Conservation (phyloP, 225 moss, liverwort and hornwort species). For the Antitrichia curtipendula region DNA sequence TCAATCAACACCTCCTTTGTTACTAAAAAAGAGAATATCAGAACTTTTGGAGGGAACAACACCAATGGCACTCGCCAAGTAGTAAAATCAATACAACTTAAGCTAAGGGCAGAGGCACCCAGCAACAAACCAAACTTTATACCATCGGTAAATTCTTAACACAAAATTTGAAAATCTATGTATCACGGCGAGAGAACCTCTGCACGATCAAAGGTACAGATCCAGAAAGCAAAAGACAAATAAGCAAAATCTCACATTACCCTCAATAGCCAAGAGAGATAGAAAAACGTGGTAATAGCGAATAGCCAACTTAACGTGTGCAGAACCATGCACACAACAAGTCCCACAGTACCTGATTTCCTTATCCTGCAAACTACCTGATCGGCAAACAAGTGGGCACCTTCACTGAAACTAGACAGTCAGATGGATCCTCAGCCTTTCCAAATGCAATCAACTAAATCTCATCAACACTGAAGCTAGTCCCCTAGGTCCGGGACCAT, state of each 20-base stretch:
- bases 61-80: conserved; percentile 1
- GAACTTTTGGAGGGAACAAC: not conserved
- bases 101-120: conserved; percentile 10
- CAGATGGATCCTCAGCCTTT: conserved; percentile 30
- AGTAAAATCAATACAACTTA: not conserved
- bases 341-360: conserved; percentile 31
- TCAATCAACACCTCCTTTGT: conserved; percentile 30
- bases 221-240: conserved; percentile 7
- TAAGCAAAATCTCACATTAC: conserved; percentile 14
- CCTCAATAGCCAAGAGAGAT: conserved; percentile 4
- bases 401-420: conserved; percentile 33
- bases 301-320: conserved; percentile 32
- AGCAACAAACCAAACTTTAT: conserved; percentile 18
- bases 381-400: conserved; percentile 29
- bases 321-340: conserved; percentile 37
- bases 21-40: conserved; percentile 5
- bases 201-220: conserved; percentile 12
- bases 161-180: conserved; percentile 17
- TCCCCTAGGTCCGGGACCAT: conserved; percentile 17
- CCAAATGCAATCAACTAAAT: conserved; percentile 33
- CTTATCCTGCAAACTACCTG: conserved; percentile 40
- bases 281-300: conserved; percentile 21
- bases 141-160: conserved; percentile 8
- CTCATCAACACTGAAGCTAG: conserved; percentile 26
- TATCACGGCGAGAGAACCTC: conserved; percentile 15